Evolutionary conservation across 768 basidiomycete species (phyloP).

Genomic region (Boletus pseudo-olivaceus): DNA sequence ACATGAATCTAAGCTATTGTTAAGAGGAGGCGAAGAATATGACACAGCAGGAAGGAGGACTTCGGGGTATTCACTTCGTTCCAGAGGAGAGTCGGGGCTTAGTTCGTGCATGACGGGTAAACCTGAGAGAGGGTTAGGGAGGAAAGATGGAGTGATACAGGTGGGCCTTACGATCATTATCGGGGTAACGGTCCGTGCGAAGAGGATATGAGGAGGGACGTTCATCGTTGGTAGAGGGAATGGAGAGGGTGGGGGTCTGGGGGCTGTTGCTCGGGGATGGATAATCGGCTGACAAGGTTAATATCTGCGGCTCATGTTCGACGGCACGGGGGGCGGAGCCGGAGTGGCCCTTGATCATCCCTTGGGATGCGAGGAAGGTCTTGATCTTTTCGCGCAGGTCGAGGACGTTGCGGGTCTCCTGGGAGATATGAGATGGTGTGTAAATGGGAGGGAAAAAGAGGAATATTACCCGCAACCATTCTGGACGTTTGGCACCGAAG

Average conservation of each 20-base stretch:
- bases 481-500: conserved; percentile 81
- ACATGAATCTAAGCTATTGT: conserved; percentile 65
- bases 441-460: not conserved
- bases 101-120: conserved; percentile 30
- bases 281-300: conserved; percentile 45
- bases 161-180: conserved; percentile 27
- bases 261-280: conserved; percentile 39
- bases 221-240: conserved; percentile 39
- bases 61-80: conserved; percentile 28
- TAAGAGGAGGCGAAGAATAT: conserved; percentile 34
- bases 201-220: conserved; percentile 36
- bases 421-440: conserved; percentile 13
- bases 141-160: not conserved
- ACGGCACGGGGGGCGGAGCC: conserved; percentile 58
- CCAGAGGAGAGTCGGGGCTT: conserved; percentile 33
- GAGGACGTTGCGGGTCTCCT: conserved; percentile 70
- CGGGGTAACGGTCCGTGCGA: conserved; percentile 26
- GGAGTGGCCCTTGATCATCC: conserved; percentile 88
- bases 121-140: conserved; percentile 14
- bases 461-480: conserved; percentile 72
- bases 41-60: conserved; percentile 30
- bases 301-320: conserved; percentile 55
- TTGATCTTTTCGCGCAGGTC: conserved; percentile 78
- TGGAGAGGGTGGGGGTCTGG: conserved; percentile 47
- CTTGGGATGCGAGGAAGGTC: conserved; percentile 71